Percentiles rank a stretch among this genome's conserved stretches.
phyloP scores from a whole-genome alignment of 257 asterid species.

The Eucommia ulmoides region DNA sequence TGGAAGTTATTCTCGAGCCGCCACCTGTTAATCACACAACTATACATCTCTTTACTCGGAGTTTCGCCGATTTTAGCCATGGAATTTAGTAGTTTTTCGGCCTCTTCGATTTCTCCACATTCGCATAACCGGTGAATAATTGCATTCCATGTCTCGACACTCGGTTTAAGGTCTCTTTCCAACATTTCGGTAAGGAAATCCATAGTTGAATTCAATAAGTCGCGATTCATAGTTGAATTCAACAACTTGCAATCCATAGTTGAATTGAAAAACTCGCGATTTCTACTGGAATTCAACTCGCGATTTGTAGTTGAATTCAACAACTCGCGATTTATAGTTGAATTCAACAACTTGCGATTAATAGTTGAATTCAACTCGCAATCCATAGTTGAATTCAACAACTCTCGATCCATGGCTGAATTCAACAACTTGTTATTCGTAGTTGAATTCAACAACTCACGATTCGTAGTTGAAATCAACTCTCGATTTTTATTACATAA shows the following conservation, averaged over 20 bases:
- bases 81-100: conserved; percentile 37
- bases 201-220: conserved; percentile 37
- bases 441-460: conserved; percentile 31
- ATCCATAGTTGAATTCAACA: conserved; percentile 45
- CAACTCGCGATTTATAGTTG: conserved; percentile 33
- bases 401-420: too few relatives aligned
- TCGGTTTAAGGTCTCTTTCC: conserved; percentile 34
- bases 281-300: too few relatives aligned
- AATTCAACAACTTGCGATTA: conserved; percentile 20
- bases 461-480: too few relatives aligned
- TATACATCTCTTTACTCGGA: conserved; percentile 56
- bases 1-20: conserved; percentile 27
- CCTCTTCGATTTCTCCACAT: conserved; percentile 37
- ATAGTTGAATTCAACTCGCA: too few relatives aligned
- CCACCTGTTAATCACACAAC: conserved; percentile 32
- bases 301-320: conserved; percentile 47
- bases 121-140: conserved; percentile 33
- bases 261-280: conserved; percentile 19
- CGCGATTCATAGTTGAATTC: conserved; percentile 31
- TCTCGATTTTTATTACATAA: too few relatives aligned
- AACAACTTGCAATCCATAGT: conserved; percentile 43
- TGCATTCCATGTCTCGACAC: conserved; percentile 32
- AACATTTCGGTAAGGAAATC: conserved; percentile 71
- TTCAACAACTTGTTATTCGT: too few relatives aligned
- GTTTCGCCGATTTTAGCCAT: conserved; percentile 45